Base-by-base conservation (phyloP, 2,329 filamentous ascomycete genomes). In the Fusarium abutilonis region DNA sequence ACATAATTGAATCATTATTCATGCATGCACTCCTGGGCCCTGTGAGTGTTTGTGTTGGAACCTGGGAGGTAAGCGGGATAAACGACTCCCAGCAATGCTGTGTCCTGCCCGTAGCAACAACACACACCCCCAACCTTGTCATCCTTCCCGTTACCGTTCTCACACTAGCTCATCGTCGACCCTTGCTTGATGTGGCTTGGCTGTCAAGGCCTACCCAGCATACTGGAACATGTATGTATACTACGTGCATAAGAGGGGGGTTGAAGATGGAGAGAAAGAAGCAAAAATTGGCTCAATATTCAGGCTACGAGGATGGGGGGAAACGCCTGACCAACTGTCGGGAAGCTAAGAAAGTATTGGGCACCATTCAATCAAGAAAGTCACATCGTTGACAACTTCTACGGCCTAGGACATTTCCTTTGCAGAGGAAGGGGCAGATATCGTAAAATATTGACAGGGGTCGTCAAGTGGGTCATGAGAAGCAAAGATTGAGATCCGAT, bases 141-240 rank as follows among this genome's bases (percentile, higher is more conserved):
- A 64, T 68, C 38, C 52, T 56, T 48, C 43, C 42, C 48, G 60
- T 41, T 52, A 46, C 43, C 26, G 47, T 34, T 55, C 49, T 65
- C 42, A 41, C 58, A 47, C 58, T 66, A 59, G 53, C 53, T 53
- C 54, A 39, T 47, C 43, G 19, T 35, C 34, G 35, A 58, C 42
- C 56, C 61, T 62, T 53, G 56, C 56, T 64, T 52, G 34, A 45
- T 56, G 39, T 57, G 43, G 59, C 59, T 47, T 57, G 48, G 44
- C 21, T 32, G 40, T 32, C 40, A 45, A 41, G 59, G 19, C 49
- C 50, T 53, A 39, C 46, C 50, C 63, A 57, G 46, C 32, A 52
- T 47, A 23, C 58, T 56, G 66, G 66, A 60, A 55, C 55, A 19
- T 35, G 29, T 52, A 19, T 35, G 29, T 52, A 54, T 31, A 35